Evolutionary conservation across 1,139 yeast species (phyloP), one percentile per base, ranked within the genome.

Genomic region (Geotrichum phurueaensis): DNA sequence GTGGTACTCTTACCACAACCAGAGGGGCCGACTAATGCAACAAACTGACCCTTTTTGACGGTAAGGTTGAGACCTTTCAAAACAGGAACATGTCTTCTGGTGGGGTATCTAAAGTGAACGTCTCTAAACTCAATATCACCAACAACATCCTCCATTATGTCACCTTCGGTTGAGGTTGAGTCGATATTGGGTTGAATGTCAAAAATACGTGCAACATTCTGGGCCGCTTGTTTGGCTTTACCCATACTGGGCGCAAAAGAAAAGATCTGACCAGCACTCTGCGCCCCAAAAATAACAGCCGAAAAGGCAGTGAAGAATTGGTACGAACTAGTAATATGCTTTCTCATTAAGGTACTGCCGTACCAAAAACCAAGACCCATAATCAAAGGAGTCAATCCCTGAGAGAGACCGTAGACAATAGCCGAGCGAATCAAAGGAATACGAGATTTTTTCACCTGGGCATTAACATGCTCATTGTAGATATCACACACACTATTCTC

Each of bases 1-100:
- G 95, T 86, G 0, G 97, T 92, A 1, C 96, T 88, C 74, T 92
- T 92, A 49, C 98, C 98, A 68, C 96, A 84, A 4, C 98, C 98
- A 3, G 96, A 89, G 1, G 97, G 95, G 0, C 98, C 99, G 2
- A 92, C 98, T 64, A 92, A 81, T 67, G 98, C 96, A 43, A 90
- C 89, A 69, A 89, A 89, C 63, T 95, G 91, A 2, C 97, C 97
- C 56, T 84, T 79, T 61, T 84, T 81, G 61, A 92, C 85, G 36
- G 78, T 81, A 65, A 92, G 79, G 65, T 84, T 81, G 58, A 91
- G 71, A 12, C 87, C 82, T 43, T 84, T 79, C 70, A 92, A 85
- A 13, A 92, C 87, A n/a, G 81, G 79, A 49, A 85, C 81, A 62
- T 86, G 81, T 1, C 89, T 86, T 64, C 98, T 81, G 1, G 96